Evolutionary conservation across 495 filamentous ascomycete genomes (phyloP).

Genomic region (Aspergillus taichungensis): DNA sequence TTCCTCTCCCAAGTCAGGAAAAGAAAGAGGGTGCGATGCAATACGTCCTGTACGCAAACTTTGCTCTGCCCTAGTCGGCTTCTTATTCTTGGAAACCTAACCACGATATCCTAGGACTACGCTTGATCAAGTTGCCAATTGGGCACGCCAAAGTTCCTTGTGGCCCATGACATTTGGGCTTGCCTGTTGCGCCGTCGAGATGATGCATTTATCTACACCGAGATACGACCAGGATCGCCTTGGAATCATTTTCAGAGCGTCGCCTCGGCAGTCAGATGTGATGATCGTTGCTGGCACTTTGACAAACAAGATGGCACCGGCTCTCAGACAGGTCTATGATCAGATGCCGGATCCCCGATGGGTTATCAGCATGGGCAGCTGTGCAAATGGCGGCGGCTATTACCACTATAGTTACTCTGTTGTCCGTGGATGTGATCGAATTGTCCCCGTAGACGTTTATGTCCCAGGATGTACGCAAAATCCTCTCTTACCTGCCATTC

Average conservation of each 20-base stretch:
- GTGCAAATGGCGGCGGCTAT: slow-evolving; percentile 93
- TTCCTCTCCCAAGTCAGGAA: slow-evolving; percentile 83
- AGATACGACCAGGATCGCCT: slow-evolving; percentile 94
- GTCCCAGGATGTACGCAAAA: slow-evolving; percentile 69
- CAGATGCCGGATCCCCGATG: slow-evolving; percentile 97
- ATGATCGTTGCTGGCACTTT: slow-evolving; percentile 97
- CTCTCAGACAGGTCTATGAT: slow-evolving; percentile 90
- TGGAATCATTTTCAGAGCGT: slow-evolving; percentile 95
- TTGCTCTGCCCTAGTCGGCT: neutral
- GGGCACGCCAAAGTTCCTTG: slow-evolving; percentile 85
- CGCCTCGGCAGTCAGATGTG: slow-evolving; percentile 89
- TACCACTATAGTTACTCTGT: slow-evolving; percentile 97
- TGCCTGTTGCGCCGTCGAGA: slow-evolving; percentile 93
- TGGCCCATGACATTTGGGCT: slow-evolving; percentile 99
- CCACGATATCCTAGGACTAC: slow-evolving; percentile 54
- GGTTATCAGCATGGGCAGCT: slow-evolving; percentile 92
- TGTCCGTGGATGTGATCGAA: slow-evolving; percentile 83
- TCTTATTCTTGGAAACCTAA: neutral
- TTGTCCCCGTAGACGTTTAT: slow-evolving; percentile 93
- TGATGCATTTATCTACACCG: slow-evolving; percentile 96
- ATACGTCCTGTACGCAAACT: slow-evolving; percentile 78
- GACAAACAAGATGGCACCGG: slow-evolving; percentile 97
- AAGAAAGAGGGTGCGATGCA: slow-evolving; percentile 90
- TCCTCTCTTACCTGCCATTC: neutral
- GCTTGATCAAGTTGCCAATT: slow-evolving; percentile 86